A percentile compares a stretch with the other conserved stretches of the same genome.
Conservation (phyloP, 2,329 filamentous ascomycete genomes). For the Coniochaeta pulveracea region DNA sequence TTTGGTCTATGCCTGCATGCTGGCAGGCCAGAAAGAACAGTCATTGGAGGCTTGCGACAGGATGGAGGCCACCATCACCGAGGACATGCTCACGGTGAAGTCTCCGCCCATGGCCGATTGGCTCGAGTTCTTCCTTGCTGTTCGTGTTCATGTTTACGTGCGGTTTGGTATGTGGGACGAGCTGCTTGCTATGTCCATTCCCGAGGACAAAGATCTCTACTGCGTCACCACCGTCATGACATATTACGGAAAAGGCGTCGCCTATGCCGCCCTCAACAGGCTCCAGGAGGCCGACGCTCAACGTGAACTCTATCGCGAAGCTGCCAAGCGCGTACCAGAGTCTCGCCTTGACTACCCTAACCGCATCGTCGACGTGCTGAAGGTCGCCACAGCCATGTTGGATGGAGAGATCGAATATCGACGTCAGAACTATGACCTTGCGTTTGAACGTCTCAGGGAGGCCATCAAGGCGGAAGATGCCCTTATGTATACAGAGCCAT, state of each 20-base stretch:
- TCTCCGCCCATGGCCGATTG: slow-evolving; percentile 70
- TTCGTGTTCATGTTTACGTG: slow-evolving; percentile 58
- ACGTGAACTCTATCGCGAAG: slow-evolving; percentile 36
- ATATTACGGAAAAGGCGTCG: slow-evolving; percentile 58
- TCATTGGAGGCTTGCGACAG: slow-evolving; percentile 48
- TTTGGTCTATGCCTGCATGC: slow-evolving; percentile 67
- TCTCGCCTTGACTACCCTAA: slow-evolving; percentile 61
- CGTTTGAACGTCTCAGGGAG: slow-evolving; percentile 45
- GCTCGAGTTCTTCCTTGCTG: slow-evolving; percentile 58
- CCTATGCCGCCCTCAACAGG: slow-evolving; percentile 45
- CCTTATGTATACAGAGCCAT: slow-evolving; percentile 62
- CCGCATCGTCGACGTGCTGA: slow-evolving; percentile 49
- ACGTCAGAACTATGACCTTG: slow-evolving; percentile 39
- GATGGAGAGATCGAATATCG: slow-evolving; percentile 67
- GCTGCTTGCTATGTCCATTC: slow-evolving; percentile 43
- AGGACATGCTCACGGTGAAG: slow-evolving; percentile 49
- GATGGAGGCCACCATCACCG: slow-evolving; percentile 52
- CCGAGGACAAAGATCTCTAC: slow-evolving; percentile 49
- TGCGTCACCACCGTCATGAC: slow-evolving; percentile 57
- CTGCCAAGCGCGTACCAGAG: slow-evolving; percentile 38
- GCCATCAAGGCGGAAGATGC: slow-evolving; percentile 49
- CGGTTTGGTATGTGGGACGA: slow-evolving; percentile 68
- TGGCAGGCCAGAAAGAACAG: slow-evolving; percentile 52
- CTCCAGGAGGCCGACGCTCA: slow-evolving; percentile 42
- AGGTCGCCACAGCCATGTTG: slow-evolving; percentile 53